These are phyloP conservation scores for Tolypocladium paradoxum DNA, from an alignment of 2,329 filamentous ascomycete genomes.

Conservation along the genomic window DNA sequence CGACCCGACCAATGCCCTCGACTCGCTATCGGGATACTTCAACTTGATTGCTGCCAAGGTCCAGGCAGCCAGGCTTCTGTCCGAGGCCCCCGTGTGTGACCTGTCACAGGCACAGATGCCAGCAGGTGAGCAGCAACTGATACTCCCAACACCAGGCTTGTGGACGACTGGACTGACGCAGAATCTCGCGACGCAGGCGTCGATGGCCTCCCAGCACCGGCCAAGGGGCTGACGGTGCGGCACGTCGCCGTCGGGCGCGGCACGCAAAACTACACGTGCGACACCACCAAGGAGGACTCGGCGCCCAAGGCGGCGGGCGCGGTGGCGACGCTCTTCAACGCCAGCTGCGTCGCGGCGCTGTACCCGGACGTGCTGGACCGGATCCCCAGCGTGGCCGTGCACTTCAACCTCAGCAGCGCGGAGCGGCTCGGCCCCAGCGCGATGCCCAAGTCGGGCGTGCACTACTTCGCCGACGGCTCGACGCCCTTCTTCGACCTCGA, in stretches of 20 bases:
- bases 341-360: constrained; percentile 63
- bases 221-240: constrained; percentile 50
- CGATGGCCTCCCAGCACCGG: constrained; percentile 48
- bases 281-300: constrained; percentile 44
- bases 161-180: background rate
- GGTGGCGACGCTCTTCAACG: constrained; percentile 77
- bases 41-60: constrained; percentile 46
- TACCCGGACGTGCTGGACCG: constrained; percentile 55
- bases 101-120: constrained; percentile 42
- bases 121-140: constrained; percentile 23
- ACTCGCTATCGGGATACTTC: constrained; percentile 49
- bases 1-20: constrained; percentile 27
- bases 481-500: constrained; percentile 76
- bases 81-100: constrained; percentile 38
- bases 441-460: constrained; percentile 59
- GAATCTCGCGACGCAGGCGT: constrained; percentile 27
- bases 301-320: constrained; percentile 60
- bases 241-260: constrained; percentile 82
- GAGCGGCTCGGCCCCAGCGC: constrained; percentile 43
- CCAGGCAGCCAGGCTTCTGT: constrained; percentile 31
- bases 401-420: constrained; percentile 44
- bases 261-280: constrained; percentile 90
- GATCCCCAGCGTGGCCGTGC: constrained; percentile 57
- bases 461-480: constrained; percentile 64
- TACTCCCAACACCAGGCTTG: background rate